phyloP scores from a whole-genome alignment of 139 green algal genomes.

The Diplosphaera chodatii region DNA sequence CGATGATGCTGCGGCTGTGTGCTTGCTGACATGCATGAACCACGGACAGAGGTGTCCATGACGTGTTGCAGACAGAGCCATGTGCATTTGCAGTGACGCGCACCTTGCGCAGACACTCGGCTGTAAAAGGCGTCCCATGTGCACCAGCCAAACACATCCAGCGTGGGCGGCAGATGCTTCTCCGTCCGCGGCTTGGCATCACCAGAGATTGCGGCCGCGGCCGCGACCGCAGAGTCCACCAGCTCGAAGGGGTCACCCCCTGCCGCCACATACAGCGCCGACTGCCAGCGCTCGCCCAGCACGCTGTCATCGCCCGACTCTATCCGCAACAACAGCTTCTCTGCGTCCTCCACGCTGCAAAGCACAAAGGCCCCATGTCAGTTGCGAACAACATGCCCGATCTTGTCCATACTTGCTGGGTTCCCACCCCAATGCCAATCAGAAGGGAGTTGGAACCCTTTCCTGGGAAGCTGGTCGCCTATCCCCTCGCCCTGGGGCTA shows the following conservation, averaged over 20 bases:
- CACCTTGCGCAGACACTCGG: conserved; percentile 58
- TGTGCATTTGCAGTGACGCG: no score
- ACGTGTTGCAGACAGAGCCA: no score
- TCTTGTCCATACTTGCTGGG: no score
- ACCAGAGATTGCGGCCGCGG: conserved; percentile 45
- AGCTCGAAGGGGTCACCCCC: conserved; percentile 49
- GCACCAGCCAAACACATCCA: conserved; percentile 86
- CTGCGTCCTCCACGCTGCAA: conserved; percentile 12
- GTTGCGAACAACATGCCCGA: no score
- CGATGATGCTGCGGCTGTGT: no score
- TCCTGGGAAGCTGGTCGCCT: no score
- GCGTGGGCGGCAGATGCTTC: conserved; percentile 61
- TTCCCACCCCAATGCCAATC: no score
- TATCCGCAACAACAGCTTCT: conserved; percentile 55
- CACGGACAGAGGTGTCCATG: no score
- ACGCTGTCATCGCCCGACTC: conserved; percentile 62
- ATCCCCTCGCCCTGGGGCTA: no score
- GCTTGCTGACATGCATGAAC: no score
- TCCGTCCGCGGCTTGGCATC: conserved; percentile 36
- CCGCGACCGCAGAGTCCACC: conserved; percentile 46
- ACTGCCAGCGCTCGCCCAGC: conserved; percentile 21
- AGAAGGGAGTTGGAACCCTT: no score
- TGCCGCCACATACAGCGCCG: conserved; percentile 31
- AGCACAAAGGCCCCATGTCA: background rate
- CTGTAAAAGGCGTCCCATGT: conserved; percentile 96